Conservation (phyloP, 2,329 filamentous ascomycete genomes). For the Colletotrichum graminicola region DNA sequence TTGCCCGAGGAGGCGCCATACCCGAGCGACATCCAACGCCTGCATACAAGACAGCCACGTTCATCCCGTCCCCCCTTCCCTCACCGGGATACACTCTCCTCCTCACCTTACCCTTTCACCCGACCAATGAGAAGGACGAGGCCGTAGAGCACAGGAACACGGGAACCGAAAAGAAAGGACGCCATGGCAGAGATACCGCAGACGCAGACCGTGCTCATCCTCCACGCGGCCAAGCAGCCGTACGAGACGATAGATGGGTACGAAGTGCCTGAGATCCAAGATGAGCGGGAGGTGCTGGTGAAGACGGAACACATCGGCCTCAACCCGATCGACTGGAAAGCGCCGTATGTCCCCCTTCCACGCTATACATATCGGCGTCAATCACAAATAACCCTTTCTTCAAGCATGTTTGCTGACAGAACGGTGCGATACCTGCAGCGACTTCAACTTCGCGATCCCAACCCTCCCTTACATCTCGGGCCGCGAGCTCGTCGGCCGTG, state of each 20-base stretch:
- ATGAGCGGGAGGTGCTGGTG: slow-evolving; percentile 69
- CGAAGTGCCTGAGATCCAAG: slow-evolving; percentile 55
- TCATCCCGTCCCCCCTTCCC: slow-evolving; percentile 9
- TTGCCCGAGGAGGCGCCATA: slow-evolving; percentile 5
- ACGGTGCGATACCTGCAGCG: slow-evolving; percentile 55
- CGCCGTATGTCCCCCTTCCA: slow-evolving; percentile 64
- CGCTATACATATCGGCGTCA: not conserved
- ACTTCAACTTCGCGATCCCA: slow-evolving; percentile 78
- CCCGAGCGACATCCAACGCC: not conserved
- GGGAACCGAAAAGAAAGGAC: not conserved
- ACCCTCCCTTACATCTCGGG: slow-evolving; percentile 76
- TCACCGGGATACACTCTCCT: not conserved
- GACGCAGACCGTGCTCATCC: slow-evolving; percentile 61
- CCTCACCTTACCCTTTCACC: not conserved
- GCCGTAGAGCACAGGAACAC: not conserved
- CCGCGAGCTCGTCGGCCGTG: slow-evolving; percentile 75
- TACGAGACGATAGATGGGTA: slow-evolving; percentile 61
- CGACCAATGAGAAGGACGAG: slow-evolving; percentile 24
- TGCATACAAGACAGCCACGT: not conserved
- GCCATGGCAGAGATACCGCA: slow-evolving; percentile 36
- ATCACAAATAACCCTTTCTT: too few relatives aligned
- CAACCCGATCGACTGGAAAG: slow-evolving; percentile 84
- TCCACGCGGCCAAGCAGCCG: slow-evolving; percentile 62
- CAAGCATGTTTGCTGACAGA: not conserved
- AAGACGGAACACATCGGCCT: slow-evolving; percentile 74